Evolutionary conservation across 2,329 filamentous ascomycete genomes (phyloP), one percentile per base, ranked within the genome.

Genomic region (Neofusicoccum cordaticola): DNA sequence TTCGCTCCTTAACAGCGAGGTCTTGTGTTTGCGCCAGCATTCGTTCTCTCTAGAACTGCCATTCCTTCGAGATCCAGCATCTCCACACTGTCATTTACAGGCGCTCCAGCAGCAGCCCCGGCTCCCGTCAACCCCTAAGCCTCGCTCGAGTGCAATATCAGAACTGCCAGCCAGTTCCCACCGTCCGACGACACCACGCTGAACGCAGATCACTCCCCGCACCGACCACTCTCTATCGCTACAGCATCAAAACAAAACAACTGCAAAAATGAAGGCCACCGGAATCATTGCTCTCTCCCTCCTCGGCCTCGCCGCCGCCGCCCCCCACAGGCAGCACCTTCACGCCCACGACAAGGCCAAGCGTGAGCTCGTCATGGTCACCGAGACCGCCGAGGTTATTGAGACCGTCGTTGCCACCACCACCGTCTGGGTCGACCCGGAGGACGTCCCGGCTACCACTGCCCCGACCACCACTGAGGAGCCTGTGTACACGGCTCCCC

Each of bases 331-430:
- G 52, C 62, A 64, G 35, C 41, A 48, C 48, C 27, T 34, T 15
- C 50, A 45, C 34, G 15, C 31, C 8, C 58, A 31, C 27, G 27
- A 62, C 45, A 56, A 75, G 39, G 66, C 73, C 70, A 76, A 71
- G 70, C 75, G 75, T 68, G 74, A 69, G 31, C 69, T 75, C 44
- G 67, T 51, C 58, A 42, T 47, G 56, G 22, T 71, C 68, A 75
- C 72, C 70, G 69, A 75, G 69, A 74, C 71, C 56, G 69, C 75
- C 67, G 37, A 72, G 22, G 70, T 74, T 52, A 64, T 71, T 39
- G 74, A 76, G 70, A 76, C 74, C 35, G 70, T 75, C 45, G 63
- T 74, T 41, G 66, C 74, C 69, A 76, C 72, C 69, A 75, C 73
- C 69, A 77, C 75, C 39, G 69, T 76, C 68, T 77, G 69, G 66